Evolutionary conservation across 2,329 filamentous ascomycete genomes (phyloP).

Genomic region (Dactylonectria estremocensis): DNA sequence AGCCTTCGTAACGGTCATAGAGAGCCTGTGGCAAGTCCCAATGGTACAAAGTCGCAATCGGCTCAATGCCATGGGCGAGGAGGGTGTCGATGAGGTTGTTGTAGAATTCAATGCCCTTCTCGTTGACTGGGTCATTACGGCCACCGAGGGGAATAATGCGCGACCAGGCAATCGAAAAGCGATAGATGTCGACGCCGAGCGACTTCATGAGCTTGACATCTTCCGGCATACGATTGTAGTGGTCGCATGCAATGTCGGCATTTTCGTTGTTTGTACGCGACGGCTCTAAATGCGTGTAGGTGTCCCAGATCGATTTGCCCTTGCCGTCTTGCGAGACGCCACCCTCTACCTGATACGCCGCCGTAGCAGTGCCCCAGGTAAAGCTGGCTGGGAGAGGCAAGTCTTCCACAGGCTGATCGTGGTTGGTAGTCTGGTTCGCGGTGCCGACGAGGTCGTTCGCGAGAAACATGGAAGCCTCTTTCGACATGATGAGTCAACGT

Average conservation of each 20-base stretch:
- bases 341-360: constrained; percentile 57
- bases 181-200: constrained; percentile 70
- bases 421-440: no score
- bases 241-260: constrained; percentile 60
- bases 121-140: constrained; percentile 71
- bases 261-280: constrained; percentile 53
- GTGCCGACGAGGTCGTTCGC: no score
- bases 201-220: constrained; percentile 72
- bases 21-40: constrained; percentile 41
- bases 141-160: constrained; percentile 74
- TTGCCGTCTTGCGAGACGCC: constrained; percentile 53
- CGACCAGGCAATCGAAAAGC: constrained; percentile 75
- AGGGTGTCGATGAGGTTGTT: constrained; percentile 70
- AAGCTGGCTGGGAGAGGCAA: constrained; percentile 51
- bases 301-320: constrained; percentile 57
- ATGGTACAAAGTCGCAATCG: constrained; percentile 43
- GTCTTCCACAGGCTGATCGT: no score
- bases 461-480: no score
- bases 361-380: constrained; percentile 55
- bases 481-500: no score
- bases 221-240: constrained; percentile 57
- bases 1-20: constrained; percentile 45
- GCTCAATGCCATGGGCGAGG: constrained; percentile 67
- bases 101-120: constrained; percentile 71
- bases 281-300: constrained; percentile 51